A percentile compares a stretch with the other conserved stretches of the same genome.
Evolutionary conservation across 2,329 filamentous ascomycete species (phyloP).

Genomic region (Colletotrichum phormii): DNA sequence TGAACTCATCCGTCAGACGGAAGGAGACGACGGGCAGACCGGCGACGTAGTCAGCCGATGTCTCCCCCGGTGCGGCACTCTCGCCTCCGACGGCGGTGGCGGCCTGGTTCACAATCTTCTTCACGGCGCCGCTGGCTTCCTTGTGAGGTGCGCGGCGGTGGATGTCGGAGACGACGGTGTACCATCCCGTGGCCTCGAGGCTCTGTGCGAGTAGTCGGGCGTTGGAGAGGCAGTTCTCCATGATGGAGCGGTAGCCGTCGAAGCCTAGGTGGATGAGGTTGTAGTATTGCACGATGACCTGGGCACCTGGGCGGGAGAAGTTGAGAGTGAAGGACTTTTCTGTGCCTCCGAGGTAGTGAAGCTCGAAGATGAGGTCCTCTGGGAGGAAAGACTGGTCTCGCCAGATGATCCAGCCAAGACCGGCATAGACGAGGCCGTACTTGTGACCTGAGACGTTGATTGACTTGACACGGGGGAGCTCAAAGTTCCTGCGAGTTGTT

Average conservation of each 20-base stretch:
- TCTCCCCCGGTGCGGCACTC: slow-evolving; percentile 49
- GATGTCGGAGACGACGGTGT: slow-evolving; percentile 72
- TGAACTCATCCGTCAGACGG: slow-evolving; percentile 70
- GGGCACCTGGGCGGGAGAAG: slow-evolving; percentile 77
- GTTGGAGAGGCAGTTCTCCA: slow-evolving; percentile 75
- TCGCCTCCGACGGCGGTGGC: slow-evolving; percentile 53
- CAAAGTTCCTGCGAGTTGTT: slow-evolving; percentile 61
- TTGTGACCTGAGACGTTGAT: slow-evolving; percentile 76
- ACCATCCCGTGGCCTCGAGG: slow-evolving; percentile 75
- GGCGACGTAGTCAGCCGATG: slow-evolving; percentile 70
- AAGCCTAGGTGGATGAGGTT: slow-evolving; percentile 79
- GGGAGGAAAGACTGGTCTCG: slow-evolving; percentile 74
- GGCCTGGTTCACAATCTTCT: slow-evolving; percentile 42
- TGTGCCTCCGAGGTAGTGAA: slow-evolving; percentile 78
- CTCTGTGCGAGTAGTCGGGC: slow-evolving; percentile 72
- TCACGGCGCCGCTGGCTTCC: slow-evolving; percentile 16
- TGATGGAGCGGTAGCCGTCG: slow-evolving; percentile 71
- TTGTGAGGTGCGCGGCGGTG: slow-evolving; percentile 64
- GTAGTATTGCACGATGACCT: slow-evolving; percentile 79
- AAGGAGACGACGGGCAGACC: slow-evolving; percentile 78
- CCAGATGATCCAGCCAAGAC: slow-evolving; percentile 79
- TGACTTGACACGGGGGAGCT: slow-evolving; percentile 70
- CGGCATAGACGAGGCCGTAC: slow-evolving; percentile 73
- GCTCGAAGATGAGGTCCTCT: slow-evolving; percentile 76
- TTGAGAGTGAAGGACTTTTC: slow-evolving; percentile 77